Base-by-base conservation (phyloP, 176 grass and related monocot genomes). In the Zoysia japonica region DNA sequence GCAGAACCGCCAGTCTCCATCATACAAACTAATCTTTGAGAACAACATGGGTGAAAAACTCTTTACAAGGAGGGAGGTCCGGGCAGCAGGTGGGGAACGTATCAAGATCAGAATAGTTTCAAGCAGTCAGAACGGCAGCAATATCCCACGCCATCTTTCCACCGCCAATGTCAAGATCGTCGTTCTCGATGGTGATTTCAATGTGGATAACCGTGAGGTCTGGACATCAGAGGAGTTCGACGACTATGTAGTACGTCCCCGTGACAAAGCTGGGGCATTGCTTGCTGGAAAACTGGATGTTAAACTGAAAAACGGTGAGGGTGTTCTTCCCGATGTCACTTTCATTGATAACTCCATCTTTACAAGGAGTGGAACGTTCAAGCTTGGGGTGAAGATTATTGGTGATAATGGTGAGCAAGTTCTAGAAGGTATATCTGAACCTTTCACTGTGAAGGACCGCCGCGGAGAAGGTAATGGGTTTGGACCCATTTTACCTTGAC, bases 341-440 rank as follows among this genome's bases (percentile, higher is more conserved):
- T 93, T 90, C 46, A 41, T 68, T 0, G 90, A 93, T 68, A 93
- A 90, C 13, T 93, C 90, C 3, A 87, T 69, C 11, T 90, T 88
- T 73, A 80, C 8, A 9, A 84, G 80, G 47, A 81, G 76, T 40
- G 43, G 85, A 0, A 81, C 78, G 68, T 90, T 90, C 56, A 84
- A 76, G 47, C 84, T 93, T 52, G 90, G 84, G 35, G 87, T 72
- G 11, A 90, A 20, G 76, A 36, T 75, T 84, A 35, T 39, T 57
- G 75, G 75, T 0, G 17, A 75, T 63, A 48, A 73, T 17, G 75
- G 72, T 17, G 72, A 81, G 12, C 68, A 73, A 55, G 38, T 90
- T 4, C 74, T 75, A 10, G 84, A 89, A 85, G 90, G 75, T 47
- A 70, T 87, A 62, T 87, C 81, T 4, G 77, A 79, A 65, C 61